A percentile compares a stretch with the other conserved stretches of the same genome.
phyloP scores from a whole-genome alignment of 306 rosid genomes.

The Canavalia gladiata region DNA sequence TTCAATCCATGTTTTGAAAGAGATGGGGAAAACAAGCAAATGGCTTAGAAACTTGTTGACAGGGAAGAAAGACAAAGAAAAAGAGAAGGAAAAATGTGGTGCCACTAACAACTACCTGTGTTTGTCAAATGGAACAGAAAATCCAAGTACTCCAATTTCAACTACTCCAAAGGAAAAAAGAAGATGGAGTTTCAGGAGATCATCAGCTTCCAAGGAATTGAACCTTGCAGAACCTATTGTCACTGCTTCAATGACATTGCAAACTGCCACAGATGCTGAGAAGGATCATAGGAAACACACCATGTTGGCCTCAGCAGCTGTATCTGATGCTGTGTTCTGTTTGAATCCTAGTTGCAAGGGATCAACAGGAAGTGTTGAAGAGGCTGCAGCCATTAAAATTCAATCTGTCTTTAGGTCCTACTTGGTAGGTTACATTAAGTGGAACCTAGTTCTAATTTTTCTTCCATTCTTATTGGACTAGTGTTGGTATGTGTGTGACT shows the following conservation, averaged over 20 bases:
- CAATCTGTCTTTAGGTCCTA: slow-evolving; percentile 86
- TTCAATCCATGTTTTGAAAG: slow-evolving; percentile 46
- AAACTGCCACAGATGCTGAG: slow-evolving; percentile 54
- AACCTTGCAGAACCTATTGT: slow-evolving; percentile 51
- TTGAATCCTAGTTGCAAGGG: slow-evolving; percentile 55
- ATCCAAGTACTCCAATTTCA: slow-evolving; percentile 68
- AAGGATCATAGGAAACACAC: slow-evolving; percentile 69
- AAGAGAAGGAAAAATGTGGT: slow-evolving; percentile 57
- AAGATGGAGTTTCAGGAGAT: slow-evolving; percentile 95
- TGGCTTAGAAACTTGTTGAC: slow-evolving; percentile 80
- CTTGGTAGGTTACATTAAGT: slow-evolving; percentile 60
- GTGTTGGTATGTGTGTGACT: background rate
- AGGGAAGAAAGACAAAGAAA: slow-evolving; percentile 78
- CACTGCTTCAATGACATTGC: slow-evolving; percentile 45
- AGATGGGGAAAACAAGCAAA: slow-evolving; percentile 86
- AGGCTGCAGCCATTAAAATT: slow-evolving; percentile 76
- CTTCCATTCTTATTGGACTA: background rate
- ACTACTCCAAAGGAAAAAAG: slow-evolving; percentile 74
- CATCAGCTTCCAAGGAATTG: slow-evolving; percentile 69
- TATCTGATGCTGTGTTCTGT: slow-evolving; percentile 62
- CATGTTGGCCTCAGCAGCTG: slow-evolving; percentile 53
- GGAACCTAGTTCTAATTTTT: background rate
- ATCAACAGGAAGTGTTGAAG: slow-evolving; percentile 51
- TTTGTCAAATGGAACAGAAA: slow-evolving; percentile 52
- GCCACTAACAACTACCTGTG: slow-evolving; percentile 6